Conservation (phyloP, 2,329 filamentous ascomycete genomes). For the Incumbomyces delicatus region DNA sequence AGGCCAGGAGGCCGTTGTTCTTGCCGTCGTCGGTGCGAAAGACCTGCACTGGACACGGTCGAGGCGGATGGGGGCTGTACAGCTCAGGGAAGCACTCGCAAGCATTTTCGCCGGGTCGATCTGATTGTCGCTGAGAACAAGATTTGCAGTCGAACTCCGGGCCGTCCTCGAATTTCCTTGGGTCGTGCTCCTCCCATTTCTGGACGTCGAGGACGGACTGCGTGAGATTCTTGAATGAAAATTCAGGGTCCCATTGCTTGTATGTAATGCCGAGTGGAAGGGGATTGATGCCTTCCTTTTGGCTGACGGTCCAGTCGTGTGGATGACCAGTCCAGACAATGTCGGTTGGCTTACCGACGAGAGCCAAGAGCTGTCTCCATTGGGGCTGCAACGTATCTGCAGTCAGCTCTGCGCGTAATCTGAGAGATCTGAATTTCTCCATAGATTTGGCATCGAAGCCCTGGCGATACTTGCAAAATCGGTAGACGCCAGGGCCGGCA, state of each 20-base stretch:
- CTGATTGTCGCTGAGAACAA: constrained; percentile 33
- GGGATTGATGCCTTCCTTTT: constrained; percentile 30
- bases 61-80: constrained; percentile 36
- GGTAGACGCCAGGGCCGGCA: constrained; percentile 48
- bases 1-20: constrained; percentile 42
- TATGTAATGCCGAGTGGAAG: constrained; percentile 40
- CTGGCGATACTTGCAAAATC: constrained; percentile 51
- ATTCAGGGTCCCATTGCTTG: constrained; percentile 37
- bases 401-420: constrained; percentile 42
- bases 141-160: constrained; percentile 8
- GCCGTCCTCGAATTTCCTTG: constrained; percentile 2
- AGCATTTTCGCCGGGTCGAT: constrained; percentile 38
- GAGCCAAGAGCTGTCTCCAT: constrained; percentile 41
- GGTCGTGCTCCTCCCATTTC: constrained; percentile 6
- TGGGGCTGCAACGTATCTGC: constrained; percentile 45
- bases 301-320: constrained; percentile 44
- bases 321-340: constrained; percentile 39
- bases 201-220: constrained; percentile 5
- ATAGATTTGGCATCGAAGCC: constrained; percentile 44
- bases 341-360: constrained; percentile 36
- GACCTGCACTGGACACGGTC: constrained; percentile 39
- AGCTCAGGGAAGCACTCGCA: constrained; percentile 47
- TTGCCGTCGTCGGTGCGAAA: constrained; percentile 44
- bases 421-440: constrained; percentile 35
- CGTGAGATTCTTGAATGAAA: constrained; percentile 37